Conservation (phyloP, 371 early-diverging fungal species). For the Blakeslea trispora region DNA sequence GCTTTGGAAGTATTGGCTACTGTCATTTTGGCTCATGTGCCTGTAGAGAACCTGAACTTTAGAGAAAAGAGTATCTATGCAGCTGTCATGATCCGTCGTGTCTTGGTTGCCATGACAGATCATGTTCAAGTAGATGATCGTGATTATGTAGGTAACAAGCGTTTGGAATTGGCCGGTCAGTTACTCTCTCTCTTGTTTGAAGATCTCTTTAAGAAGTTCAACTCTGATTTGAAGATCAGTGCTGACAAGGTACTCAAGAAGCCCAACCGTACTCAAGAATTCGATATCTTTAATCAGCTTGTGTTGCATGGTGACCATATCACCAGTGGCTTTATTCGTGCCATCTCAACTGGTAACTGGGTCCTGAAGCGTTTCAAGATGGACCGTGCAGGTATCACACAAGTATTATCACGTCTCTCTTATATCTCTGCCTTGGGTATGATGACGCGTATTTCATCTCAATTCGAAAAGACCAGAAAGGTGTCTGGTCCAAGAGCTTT, state of each 20-base stretch:
- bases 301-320: conserved; percentile 89
- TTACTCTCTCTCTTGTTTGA: conserved; percentile 98
- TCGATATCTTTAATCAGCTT: conserved; percentile 92
- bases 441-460: conserved; percentile 98
- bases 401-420: conserved; percentile 95
- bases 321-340: conserved; percentile 93
- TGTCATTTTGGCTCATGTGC: conserved; percentile 95
- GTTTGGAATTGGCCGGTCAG: conserved; percentile 99
- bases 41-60: conserved; percentile 89
- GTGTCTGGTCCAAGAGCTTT: conserved; percentile 98
- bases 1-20: conserved; percentile 91
- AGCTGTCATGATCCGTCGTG: conserved; percentile 97
- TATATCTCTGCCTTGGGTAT: conserved; percentile 99
- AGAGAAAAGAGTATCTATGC: conserved; percentile 95
- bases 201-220: conserved; percentile 99
- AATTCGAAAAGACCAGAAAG: conserved; percentile 99
- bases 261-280: conserved; percentile 90
- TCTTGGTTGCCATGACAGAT: conserved; percentile 84
- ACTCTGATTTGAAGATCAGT: conserved; percentile 85
- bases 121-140: conserved; percentile 94
- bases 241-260: conserved; percentile 95
- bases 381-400: conserved; percentile 99
- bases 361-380: conserved; percentile 99
- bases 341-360: conserved; percentile 99
- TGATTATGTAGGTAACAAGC: conserved; percentile 99